Conservation (phyloP, 441 rosid genomes). For the Syzygium syzygioides region DNA sequence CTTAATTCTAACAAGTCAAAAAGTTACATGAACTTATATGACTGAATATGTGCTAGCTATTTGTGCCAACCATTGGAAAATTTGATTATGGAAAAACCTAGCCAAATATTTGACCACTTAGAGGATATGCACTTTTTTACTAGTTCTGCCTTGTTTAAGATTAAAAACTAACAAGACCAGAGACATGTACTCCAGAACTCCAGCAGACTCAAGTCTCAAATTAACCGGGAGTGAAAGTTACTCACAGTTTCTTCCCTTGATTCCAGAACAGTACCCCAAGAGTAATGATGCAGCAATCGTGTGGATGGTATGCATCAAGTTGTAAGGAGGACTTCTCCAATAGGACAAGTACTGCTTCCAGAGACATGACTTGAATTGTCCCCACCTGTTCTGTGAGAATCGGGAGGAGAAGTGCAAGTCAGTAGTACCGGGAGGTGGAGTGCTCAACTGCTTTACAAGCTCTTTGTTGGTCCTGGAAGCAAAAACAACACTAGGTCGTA, state of each 20-base stretch:
- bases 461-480: constrained; percentile 34
- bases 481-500: neutral
- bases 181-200: neutral
- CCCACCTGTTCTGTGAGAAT: constrained; percentile 50
- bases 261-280: constrained; percentile 48
- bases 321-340: constrained; percentile 69
- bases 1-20: neutral
- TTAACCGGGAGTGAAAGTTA: neutral
- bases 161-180: neutral
- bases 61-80: neutral
- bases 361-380: constrained; percentile 51
- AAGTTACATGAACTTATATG: neutral
- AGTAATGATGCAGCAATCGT: constrained; percentile 30
- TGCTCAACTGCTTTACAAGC: constrained; percentile 28
- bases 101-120: neutral
- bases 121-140: neutral
- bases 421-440: constrained; percentile 28
- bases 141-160: neutral
- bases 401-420: constrained; percentile 41
- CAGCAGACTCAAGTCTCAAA: neutral
- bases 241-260: constrained; percentile 58
- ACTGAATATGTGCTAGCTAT: neutral
- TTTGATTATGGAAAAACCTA: neutral
- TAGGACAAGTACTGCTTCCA: constrained; percentile 62
- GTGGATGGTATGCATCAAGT: constrained; percentile 30